Conservation (phyloP, 2,329 filamentous ascomycete species). For the Volutella citrinella region DNA sequence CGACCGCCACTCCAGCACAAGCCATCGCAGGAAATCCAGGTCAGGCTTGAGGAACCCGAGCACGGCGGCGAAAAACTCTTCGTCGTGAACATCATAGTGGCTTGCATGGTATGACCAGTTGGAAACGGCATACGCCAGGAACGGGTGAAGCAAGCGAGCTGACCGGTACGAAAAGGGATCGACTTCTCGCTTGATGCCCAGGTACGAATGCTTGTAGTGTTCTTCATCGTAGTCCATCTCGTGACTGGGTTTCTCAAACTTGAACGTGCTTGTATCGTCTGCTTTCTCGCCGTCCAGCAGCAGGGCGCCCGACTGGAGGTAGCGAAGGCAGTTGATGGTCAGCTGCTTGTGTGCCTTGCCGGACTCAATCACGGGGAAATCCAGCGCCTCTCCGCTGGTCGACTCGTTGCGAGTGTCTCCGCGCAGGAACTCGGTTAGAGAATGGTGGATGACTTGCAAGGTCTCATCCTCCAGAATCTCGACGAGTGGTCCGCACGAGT, state of each 20-base stretch:
- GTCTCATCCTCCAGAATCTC: slow-evolving; percentile 44
- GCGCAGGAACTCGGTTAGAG: slow-evolving; percentile 44
- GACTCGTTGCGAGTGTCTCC: slow-evolving; percentile 16
- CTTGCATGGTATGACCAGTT: slow-evolving; percentile 22
- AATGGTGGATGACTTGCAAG: slow-evolving; percentile 44
- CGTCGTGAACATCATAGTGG: slow-evolving; percentile 15
- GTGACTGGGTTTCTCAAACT: slow-evolving; percentile 4
- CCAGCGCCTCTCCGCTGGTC: not conserved
- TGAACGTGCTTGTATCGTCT: not conserved
- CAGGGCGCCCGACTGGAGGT: slow-evolving; percentile 17
- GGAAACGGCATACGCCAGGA: slow-evolving; percentile 17
- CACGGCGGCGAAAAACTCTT: slow-evolving; percentile 8
- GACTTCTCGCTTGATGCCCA: not conserved
- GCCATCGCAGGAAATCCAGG: slow-evolving; percentile 14
- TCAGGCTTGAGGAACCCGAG: slow-evolving; percentile 6
- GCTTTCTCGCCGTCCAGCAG: slow-evolving; percentile 7
- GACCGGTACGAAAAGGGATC: slow-evolving; percentile 12
- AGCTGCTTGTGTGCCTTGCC: slow-evolving; percentile 17
- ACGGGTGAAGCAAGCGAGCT: slow-evolving; percentile 16
- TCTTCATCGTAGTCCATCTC: not conserved
- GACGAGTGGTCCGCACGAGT: slow-evolving; percentile 38
- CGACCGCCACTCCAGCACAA: slow-evolving; percentile 14
- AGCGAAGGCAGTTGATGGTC: slow-evolving; percentile 13
- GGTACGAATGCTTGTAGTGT: too few species aligned
- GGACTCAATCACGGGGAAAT: slow-evolving; percentile 16